Percentiles rank a stretch among this genome's conserved stretches.
These are phyloP conservation scores for Aurifilum marmelostoma DNA, from an alignment of 2,329 filamentous ascomycete genomes.

Conservation along the genomic window DNA sequence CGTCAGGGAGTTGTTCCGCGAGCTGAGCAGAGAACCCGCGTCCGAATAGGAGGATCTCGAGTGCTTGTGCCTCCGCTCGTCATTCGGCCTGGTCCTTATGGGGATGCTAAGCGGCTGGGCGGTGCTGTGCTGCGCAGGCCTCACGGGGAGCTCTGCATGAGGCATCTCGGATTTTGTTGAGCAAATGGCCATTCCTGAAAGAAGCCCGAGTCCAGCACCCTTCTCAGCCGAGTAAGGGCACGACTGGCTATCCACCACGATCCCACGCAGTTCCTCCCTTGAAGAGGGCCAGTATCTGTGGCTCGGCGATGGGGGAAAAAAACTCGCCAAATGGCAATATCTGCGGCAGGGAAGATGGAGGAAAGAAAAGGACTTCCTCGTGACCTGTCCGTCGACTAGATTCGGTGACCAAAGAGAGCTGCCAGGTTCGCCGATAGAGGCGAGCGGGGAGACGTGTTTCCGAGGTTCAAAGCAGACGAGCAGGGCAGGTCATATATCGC, in stretches of 20 bases:
- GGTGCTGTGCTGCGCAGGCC: constrained; percentile 38
- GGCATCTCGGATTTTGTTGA: constrained; percentile 29
- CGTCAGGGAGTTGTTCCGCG: constrained; percentile 63
- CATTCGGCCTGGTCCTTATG: constrained; percentile 29
- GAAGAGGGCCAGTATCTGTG: not conserved
- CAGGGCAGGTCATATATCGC: constrained; percentile 16
- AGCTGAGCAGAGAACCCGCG: constrained; percentile 55
- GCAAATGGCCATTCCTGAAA: constrained; percentile 30
- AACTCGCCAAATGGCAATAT: not conserved
- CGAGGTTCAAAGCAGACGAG: not conserved
- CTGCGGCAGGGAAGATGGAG: not conserved
- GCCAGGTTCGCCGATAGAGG: not conserved
- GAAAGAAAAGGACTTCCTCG: not conserved
- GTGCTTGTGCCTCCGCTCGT: constrained; percentile 58
- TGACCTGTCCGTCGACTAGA: not conserved
- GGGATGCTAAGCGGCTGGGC: constrained; percentile 26
- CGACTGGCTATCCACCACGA: constrained; percentile 14
- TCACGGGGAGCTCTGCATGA: constrained; percentile 40
- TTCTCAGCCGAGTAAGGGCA: constrained; percentile 1
- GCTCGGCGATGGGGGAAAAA: not conserved
- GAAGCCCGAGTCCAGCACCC: constrained; percentile 10
- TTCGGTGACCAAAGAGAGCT: not conserved
- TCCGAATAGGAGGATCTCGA: constrained; percentile 66
- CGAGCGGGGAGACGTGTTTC: not conserved
- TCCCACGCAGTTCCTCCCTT: not conserved